Evolutionary conservation across 2,329 filamentous ascomycete genomes (phyloP).

Genomic region (Penicillium sp.): DNA sequence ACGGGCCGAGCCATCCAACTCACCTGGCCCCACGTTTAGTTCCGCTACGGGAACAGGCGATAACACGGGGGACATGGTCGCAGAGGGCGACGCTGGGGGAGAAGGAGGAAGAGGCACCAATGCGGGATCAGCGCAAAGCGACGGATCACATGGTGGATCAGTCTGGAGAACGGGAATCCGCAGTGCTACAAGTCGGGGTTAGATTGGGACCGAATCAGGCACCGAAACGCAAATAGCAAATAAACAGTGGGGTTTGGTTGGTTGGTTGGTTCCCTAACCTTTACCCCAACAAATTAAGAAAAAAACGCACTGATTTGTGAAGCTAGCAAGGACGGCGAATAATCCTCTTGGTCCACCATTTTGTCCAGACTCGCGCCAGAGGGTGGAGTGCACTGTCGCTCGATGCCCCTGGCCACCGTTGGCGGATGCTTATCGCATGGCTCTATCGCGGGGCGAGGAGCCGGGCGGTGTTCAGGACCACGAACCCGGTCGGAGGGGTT

Average conservation of each 20-base stretch:
- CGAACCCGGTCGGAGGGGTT: conserved; percentile 13
- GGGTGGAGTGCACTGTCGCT: conserved; percentile 31
- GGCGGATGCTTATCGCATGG: conserved; percentile 42
- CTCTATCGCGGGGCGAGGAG: conserved; percentile 28
- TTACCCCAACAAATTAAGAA: conserved; percentile 2
- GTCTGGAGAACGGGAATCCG: conserved; percentile 31
- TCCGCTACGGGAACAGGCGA: conserved; percentile 11
- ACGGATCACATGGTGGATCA: conserved; percentile 36
- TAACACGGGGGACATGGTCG: conserved; percentile 24
- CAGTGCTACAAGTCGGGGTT: conserved; percentile 25
- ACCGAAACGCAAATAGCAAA: conserved; percentile 9
- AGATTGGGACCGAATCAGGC: conserved; percentile 25
- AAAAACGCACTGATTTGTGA: conserved; percentile 36
- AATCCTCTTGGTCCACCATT: conserved; percentile 39
- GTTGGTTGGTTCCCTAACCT: background rate
- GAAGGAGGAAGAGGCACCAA: conserved; percentile 26
- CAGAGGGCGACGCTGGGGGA: conserved; percentile 12
- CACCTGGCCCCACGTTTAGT: conserved; percentile 31
- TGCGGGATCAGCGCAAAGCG: conserved; percentile 27
- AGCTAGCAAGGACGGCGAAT: conserved; percentile 33
- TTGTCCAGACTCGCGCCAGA: conserved; percentile 38
- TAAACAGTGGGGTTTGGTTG: background rate
- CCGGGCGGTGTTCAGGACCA: conserved; percentile 19
- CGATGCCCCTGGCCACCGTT: conserved; percentile 35
- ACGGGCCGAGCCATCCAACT: conserved; percentile 35